Conservation (phyloP, 257 asterid genomes). For the Buddleja alternifolia region DNA sequence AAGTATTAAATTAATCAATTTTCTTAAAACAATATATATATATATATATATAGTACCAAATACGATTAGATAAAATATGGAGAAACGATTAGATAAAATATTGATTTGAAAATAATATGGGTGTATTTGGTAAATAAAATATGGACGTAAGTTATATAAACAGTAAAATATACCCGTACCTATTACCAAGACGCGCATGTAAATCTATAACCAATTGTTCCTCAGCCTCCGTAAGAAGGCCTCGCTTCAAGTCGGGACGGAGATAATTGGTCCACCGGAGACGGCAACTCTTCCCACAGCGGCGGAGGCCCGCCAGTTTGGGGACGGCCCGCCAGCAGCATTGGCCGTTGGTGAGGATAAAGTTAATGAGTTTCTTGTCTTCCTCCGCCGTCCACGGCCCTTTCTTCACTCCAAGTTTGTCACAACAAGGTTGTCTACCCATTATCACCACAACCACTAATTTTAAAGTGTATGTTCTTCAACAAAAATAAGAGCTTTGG, state of each 20-base stretch:
- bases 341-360: conserved; percentile 72
- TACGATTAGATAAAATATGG: too few relatives aligned
- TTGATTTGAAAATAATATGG: too few relatives aligned
- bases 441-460: conserved; percentile 30
- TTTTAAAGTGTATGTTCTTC: background rate
- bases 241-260: conserved; percentile 90
- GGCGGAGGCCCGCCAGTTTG: conserved; percentile 89
- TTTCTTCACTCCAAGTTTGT: conserved; percentile 79
- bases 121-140: too few relatives aligned
- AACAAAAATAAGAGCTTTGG: background rate
- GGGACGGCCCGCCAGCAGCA: conserved; percentile 93
- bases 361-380: conserved; percentile 73
- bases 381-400: conserved; percentile 96
- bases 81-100: too few relatives aligned
- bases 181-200: conserved; percentile 74
- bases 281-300: conserved; percentile 94
- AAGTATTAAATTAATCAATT: too few relatives aligned
- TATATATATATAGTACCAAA: too few relatives aligned
- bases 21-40: too few relatives aligned
- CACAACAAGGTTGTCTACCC: conserved; percentile 81
- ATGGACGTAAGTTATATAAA: background rate
- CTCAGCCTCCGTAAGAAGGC: conserved; percentile 69
- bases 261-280: conserved; percentile 95
- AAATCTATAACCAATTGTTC: conserved; percentile 73
- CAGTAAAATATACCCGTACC: conserved; percentile 31